Conservation (phyloP, 2,329 filamentous ascomycete species). For the Aspergillus sp. region DNA sequence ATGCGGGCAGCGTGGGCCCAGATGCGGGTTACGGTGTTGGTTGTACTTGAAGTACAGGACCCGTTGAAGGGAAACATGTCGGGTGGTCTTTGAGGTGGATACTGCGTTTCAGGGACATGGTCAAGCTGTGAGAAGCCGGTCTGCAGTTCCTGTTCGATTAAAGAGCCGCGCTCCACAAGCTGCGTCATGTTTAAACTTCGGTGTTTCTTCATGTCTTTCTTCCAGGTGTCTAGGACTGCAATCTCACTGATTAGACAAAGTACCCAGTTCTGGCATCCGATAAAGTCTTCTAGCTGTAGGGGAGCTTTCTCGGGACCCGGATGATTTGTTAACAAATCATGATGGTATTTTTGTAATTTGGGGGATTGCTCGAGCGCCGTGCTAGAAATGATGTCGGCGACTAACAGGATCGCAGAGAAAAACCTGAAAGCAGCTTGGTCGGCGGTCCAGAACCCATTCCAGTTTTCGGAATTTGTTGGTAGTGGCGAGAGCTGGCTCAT, state of each 20-base stretch:
- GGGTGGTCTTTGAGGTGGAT: not conserved
- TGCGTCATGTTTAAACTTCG: not conserved
- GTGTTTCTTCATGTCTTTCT: constrained; percentile 44
- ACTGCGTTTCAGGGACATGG: not conserved
- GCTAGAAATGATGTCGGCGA: constrained; percentile 39
- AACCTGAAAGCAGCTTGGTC: constrained; percentile 40
- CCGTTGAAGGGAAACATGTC: not conserved
- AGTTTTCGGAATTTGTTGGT: constrained; percentile 3
- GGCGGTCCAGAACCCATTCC: constrained; percentile 26
- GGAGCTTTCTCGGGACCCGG: constrained; percentile 21
- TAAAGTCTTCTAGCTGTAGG: constrained; percentile 49
- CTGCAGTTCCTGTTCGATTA: not conserved
- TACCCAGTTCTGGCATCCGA: constrained; percentile 60
- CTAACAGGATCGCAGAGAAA: constrained; percentile 33
- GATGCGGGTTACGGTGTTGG: not conserved
- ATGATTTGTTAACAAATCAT: constrained; percentile 26
- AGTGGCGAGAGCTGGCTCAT: not conserved
- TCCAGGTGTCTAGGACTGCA: constrained; percentile 56
- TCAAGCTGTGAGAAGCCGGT: not conserved
- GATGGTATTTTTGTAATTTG: constrained; percentile 20
- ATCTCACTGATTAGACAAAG: constrained; percentile 57
- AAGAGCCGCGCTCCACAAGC: not conserved
- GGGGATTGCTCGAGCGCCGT: constrained; percentile 32
- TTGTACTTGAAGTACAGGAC: not conserved
- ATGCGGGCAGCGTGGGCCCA: not conserved